Evolutionary conservation across 208 protist species (phyloP), one percentile per base, ranked within the genome.

Genomic region (Vickermania spadyakhi): DNA sequence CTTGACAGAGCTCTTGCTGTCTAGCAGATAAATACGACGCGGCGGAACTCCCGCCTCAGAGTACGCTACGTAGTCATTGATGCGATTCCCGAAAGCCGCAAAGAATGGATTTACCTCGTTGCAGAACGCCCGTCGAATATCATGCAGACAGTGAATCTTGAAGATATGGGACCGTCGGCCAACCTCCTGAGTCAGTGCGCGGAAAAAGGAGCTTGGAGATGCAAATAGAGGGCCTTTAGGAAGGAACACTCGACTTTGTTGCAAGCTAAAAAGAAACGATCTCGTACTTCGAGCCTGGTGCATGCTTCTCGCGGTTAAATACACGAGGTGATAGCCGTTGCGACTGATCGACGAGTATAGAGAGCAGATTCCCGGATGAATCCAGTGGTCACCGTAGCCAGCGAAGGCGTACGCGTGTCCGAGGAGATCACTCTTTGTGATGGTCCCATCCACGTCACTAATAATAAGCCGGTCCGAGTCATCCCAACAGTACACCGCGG

Each of bases 401-500:
- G 98, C 45, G 14, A 86, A 72, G 14, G 94, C 79, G 52, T 97
- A 88, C 28, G 98, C 76, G 70, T 99, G 97, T 1, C 97, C 97
- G 63, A 93, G 81, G 27, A 97, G 55, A 72, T 99, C 97, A 56
- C 91, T 96, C 69, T 96, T 97, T 0, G 98, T 99, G 60, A 99
- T 97, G 0, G 98, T 99, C 50, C 98, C 98, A 75, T 99, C 98
- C 22, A 99, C 86, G 72, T 99, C 98, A 31, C 90, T 97, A 50
- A 99, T 92, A 28, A 99, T 92, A 64, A 99, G 79, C 55, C 96
- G 93, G 52, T 85, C 81, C 3, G 60, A 79, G 61, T 76, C 75
- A n/a, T 88, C 68, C 89, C 92, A 99, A 14, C 98, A 75, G 60
- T 93, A 99, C 27, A 99, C 87, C 52, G 70, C 79, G 54, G 36